Conservation (phyloP, 2,329 filamentous ascomycete species). For the Claviceps purpurea region DNA sequence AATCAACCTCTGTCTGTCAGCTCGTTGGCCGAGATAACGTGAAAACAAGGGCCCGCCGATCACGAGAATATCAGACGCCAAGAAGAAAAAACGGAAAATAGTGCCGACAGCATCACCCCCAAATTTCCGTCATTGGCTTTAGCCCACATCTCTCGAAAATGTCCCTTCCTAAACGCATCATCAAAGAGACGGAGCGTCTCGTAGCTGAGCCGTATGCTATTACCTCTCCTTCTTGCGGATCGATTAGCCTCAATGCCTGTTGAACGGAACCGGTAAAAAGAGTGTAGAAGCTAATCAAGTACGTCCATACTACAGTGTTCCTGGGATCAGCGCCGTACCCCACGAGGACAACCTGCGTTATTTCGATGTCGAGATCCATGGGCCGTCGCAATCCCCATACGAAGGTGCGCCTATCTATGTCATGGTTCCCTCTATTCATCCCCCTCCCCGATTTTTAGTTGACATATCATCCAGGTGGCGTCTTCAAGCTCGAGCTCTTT, state of each 20-base stretch:
- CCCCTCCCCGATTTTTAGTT: too few species aligned
- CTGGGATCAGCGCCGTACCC: slow-evolving; percentile 87
- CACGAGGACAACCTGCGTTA: slow-evolving; percentile 97
- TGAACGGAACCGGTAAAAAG: background rate
- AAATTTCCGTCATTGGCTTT: background rate
- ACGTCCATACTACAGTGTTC: slow-evolving; percentile 48
- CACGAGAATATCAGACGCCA: background rate
- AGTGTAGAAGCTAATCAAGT: background rate
- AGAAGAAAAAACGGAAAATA: too few species aligned
- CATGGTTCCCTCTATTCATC: background rate
- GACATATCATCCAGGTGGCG: slow-evolving; percentile 39
- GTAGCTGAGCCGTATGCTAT: slow-evolving; percentile 80
- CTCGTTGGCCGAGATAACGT: background rate
- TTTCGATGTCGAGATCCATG: slow-evolving; percentile 95
- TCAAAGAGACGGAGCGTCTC: slow-evolving; percentile 96
- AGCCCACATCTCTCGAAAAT: slow-evolving; percentile 20
- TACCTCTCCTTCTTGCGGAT: slow-evolving; percentile 3
- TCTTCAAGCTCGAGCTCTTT: slow-evolving; percentile 96
- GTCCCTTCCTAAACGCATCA: slow-evolving; percentile 89
- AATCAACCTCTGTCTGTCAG: background rate
- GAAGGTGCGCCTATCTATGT: slow-evolving; percentile 49
- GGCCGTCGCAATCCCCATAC: slow-evolving; percentile 83
- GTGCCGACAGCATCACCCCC: background rate
- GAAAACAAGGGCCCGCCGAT: background rate
- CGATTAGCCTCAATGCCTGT: background rate